Conservation (phyloP, 192 early-diverging fungal species). For the Geranomyces michiganensis region DNA sequence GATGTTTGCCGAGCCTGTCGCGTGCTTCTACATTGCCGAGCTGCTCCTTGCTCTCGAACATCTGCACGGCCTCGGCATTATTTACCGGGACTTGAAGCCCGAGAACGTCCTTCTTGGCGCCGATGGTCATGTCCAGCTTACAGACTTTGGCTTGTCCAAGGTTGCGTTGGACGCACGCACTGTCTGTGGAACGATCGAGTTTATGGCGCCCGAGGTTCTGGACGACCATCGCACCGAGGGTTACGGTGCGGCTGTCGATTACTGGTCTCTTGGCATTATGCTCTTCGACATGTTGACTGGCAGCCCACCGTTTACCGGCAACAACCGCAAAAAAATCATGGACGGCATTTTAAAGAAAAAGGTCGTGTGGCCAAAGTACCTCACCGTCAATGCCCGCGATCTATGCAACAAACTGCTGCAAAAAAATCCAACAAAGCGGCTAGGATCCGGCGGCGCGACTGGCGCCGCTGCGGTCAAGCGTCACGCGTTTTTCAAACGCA, state of each 20-base stretch:
- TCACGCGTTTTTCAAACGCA: constrained; percentile 68
- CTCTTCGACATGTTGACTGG: constrained; percentile 93
- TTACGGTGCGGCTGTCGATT: constrained; percentile 74
- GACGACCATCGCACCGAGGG: constrained; percentile 21
- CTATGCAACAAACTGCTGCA: constrained; percentile 64
- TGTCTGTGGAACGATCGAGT: constrained; percentile 80
- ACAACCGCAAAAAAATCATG: constrained; percentile 79
- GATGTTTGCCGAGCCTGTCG: constrained; percentile 85
- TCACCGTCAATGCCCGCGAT: constrained; percentile 81
- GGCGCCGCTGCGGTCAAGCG: constrained; percentile 59
- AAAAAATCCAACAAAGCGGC: constrained; percentile 62
- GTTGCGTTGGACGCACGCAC: constrained; percentile 60
- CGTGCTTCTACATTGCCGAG: constrained; percentile 95
- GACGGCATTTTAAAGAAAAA: constrained; percentile 86
- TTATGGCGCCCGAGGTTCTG: constrained; percentile 68
- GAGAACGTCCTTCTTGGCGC: constrained; percentile 71
- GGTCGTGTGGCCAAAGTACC: constrained; percentile 74
- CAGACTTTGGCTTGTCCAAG: constrained; percentile 92
- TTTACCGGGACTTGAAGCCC: constrained; percentile 97
- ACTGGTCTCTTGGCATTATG: constrained; percentile 89
- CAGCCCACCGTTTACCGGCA: constrained; percentile 73
- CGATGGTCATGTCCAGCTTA: constrained; percentile 81
- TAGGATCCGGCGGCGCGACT: constrained; percentile 41
- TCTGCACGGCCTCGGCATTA: constrained; percentile 86
- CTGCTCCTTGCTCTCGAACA: constrained; percentile 93